phyloP scores from a whole-genome alignment of 1,139 yeast genomes.

The Suhomyces chickasaworum region DNA sequence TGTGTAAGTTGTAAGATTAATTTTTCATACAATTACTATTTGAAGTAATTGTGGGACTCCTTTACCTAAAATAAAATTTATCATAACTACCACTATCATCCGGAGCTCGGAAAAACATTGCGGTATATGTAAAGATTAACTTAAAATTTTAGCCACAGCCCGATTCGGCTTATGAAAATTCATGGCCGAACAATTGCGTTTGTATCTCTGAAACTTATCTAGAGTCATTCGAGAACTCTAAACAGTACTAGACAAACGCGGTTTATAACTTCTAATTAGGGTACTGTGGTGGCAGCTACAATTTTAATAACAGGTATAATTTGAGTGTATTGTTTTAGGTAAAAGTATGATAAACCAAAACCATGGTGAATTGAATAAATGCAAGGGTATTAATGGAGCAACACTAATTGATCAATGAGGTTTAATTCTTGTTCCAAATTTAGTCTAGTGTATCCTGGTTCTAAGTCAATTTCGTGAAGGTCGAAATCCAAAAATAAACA shows the following conservation, averaged over 20 bases:
- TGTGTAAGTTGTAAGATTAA: neutral
- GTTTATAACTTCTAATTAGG: neutral
- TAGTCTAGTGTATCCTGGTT: constrained; percentile 2
- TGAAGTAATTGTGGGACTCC: neutral
- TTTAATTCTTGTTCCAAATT: constrained; percentile 23
- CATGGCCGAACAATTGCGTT: neutral
- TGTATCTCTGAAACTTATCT: neutral
- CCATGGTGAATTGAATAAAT: constrained; percentile 8
- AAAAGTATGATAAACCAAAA: constrained; percentile 2
- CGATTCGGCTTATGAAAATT: neutral
- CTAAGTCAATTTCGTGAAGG: constrained; percentile 9
- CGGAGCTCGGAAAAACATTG: neutral
- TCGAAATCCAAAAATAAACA: constrained; percentile 11
- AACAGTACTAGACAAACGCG: neutral
- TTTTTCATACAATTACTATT: neutral
- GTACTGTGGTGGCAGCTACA: constrained; percentile 1
- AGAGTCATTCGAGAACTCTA: neutral
- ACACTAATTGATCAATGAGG: constrained; percentile 26
- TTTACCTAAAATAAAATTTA: neutral
- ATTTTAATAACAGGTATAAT: neutral
- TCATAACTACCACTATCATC: neutral
- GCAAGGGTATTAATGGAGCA: constrained; percentile 10
- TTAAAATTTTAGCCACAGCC: neutral
- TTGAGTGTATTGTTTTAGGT: neutral
- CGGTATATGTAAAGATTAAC: neutral